Base-by-base conservation (phyloP, 2,329 filamentous ascomycete species). In the Nigrograna mackinnonii region DNA sequence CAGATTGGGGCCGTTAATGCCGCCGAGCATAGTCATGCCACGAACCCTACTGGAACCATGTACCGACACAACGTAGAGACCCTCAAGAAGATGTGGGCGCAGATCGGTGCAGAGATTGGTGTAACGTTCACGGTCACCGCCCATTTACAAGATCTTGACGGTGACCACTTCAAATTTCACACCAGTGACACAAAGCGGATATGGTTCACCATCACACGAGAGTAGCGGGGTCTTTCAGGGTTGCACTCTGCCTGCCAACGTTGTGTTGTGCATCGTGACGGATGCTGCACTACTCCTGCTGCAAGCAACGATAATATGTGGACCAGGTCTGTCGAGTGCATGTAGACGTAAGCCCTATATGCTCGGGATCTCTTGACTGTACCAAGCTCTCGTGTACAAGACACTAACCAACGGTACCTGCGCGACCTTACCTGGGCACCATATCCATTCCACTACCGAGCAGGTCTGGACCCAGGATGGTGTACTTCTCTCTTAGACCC, bases 1-100 rank as follows among this genome's bases (percentile, higher is more conserved):
- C 78, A 82, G 22, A 68, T 79, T 21, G 77, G 78, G 22, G 41
- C 57, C 6, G 34, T 50, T 3, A 48, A 52, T 11, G 47, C 60
- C 3, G 52, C 36, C 5, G 53, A 62, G 30, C 41, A 49, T 16
- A 32, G 19, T 9, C 52, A 52, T 35, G 35, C 20, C 18, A 49
- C 39, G 2, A 48, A 43, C 39, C 44, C 48, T 19, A 46, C 45
- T 11, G 48, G 44, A 12, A 54, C 26, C 13, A 59, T 60, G 49
- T 66, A 48, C 46, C 57, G 44, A 31, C 71, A 74, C 26, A 63
- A 68, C 30, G 47, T 55, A 0, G 53, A 58, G 34, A 67, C 57
- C 7, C 66, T 69, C 43, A 52, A 55, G 31, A 47, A 57, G 39
- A 50, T 73, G 50, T 75, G 71, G 71, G 52, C 67, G 22, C 58